Evolutionary conservation across 2,329 filamentous ascomycete species (phyloP).

Genomic region (Ceratocystis colombiana): DNA sequence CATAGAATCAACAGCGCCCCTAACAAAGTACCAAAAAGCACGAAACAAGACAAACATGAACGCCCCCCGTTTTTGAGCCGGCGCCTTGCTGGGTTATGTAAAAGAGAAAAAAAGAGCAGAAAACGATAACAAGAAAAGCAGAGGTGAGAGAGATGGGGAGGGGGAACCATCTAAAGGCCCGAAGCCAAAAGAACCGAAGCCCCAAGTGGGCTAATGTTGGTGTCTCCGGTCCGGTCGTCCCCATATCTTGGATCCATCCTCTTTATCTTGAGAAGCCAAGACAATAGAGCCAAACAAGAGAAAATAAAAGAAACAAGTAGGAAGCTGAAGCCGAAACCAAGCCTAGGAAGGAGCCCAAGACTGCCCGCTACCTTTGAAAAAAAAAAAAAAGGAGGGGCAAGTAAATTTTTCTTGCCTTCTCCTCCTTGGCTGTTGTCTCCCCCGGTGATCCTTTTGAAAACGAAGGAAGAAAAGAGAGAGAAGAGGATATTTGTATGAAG

Average conservation of each 20-base stretch:
- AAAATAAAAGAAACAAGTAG: not conserved
- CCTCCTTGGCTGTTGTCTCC: slow-evolving; percentile 9
- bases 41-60: not conserved
- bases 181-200: not conserved
- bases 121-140: not conserved
- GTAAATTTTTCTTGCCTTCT: slow-evolving; percentile 17
- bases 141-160: not conserved
- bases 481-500: too few species aligned
- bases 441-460: not conserved
- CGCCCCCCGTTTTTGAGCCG: slow-evolving; percentile 13
- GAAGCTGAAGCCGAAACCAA: not conserved
- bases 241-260: not conserved
- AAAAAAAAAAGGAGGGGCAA: slow-evolving; percentile 14
- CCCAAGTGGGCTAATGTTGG: not conserved
- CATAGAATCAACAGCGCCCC: slow-evolving; percentile 13
- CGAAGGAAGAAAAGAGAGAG: slow-evolving; percentile 25
- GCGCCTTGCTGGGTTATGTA: slow-evolving; percentile 3
- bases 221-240: slow-evolving; percentile 11
- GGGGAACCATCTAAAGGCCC: slow-evolving; percentile 13
- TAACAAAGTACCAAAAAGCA: not conserved
- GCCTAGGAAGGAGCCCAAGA: not conserved
- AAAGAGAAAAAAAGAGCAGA: not conserved
- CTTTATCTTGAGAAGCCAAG: not conserved
- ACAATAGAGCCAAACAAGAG: not conserved
- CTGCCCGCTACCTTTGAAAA: too few species aligned